Evolutionary conservation across 2,329 filamentous ascomycete genomes (phyloP), one percentile per base, ranked within the genome.

Genomic region (Fusarium tupiense): DNA sequence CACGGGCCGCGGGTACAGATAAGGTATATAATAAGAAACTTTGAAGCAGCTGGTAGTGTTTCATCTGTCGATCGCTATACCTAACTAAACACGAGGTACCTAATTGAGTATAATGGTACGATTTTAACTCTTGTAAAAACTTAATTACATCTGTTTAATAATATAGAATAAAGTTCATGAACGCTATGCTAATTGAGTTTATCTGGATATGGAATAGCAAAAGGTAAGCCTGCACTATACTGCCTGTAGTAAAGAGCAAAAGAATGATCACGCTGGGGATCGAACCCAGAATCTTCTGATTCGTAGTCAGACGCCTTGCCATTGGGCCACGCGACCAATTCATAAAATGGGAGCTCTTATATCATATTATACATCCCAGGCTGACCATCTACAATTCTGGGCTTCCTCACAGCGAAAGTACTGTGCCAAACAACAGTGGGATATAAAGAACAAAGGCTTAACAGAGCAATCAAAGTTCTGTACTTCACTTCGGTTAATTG

Each of bases 221-320:
- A 54, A 54, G 14, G 33, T 16, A 35, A 16, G 33, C 14, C n/a
- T 4, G 0, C 9, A 53, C 12, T 26, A 6, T 8, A 14, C 24
- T 29, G 0, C 14, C 7, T 2, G 3, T 19, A 17, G 24, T 17
- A 2, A 14, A 22, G 5, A 14, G 19, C 22, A 59, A 73, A 73
- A 60, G 20, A 24, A 26, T 63, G 72, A 75, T 73, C 72, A 73
- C 70, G 73, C 61, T 64, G 63, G 78, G 78, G 78, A 72, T 80
- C 78, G 78, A 80, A 80, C 78, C 78, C 76, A 77, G 72, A 76
- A 80, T 80, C 78, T 80, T 77, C 78, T 80, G 78, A 80, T 80
- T 80, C 78, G 78, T 80, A 80, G 78, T 79, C 78, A 80, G 78
- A 80, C 78, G 78, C 78, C 78, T 78, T 80, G 78, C 78, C 77